Evolutionary conservation across 2,329 filamentous ascomycete genomes (phyloP).

Genomic region (Fusarium sp.): DNA sequence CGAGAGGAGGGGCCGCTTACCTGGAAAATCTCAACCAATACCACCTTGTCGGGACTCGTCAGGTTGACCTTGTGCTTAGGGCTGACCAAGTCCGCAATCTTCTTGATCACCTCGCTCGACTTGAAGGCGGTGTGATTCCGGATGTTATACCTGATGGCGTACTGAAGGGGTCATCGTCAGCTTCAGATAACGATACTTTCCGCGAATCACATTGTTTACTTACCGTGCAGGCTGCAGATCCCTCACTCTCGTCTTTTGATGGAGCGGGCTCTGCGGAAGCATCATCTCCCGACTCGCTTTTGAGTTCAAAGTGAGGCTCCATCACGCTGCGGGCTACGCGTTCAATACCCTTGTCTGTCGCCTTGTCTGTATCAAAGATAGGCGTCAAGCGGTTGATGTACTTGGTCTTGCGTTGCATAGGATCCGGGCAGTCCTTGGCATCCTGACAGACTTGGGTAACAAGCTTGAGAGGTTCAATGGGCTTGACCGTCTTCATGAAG

Average conservation of each 20-base stretch:
- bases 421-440: constrained; percentile 57
- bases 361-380: constrained; percentile 67
- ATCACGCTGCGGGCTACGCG: constrained; percentile 74
- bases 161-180: constrained; percentile 61
- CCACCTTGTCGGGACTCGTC: constrained; percentile 80
- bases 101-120: constrained; percentile 76
- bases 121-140: constrained; percentile 78
- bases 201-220: constrained; percentile 44
- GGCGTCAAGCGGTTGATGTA: constrained; percentile 71
- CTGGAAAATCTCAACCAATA: constrained; percentile 84
- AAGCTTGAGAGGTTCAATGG: constrained; percentile 67
- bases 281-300: constrained; percentile 38
- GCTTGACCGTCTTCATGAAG: constrained; percentile 68
- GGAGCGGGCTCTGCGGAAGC: constrained; percentile 23
- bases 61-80: constrained; percentile 80
- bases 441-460: constrained; percentile 67
- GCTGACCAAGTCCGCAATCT: constrained; percentile 74
- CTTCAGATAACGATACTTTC: constrained; percentile 8
- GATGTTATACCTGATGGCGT: constrained; percentile 84
- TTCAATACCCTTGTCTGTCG: constrained; percentile 75
- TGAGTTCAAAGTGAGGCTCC: constrained; percentile 69
- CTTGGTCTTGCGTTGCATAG: constrained; percentile 59
- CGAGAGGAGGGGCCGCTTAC: constrained; percentile 57
- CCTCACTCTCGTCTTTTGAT: constrained; percentile 26
- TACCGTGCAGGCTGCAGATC: constrained; percentile 55